A percentile compares a stretch with the other conserved stretches of the same genome.
Evolutionary conservation across 768 basidiomycete species (phyloP).

Genomic region (Termitomyces sp.): DNA sequence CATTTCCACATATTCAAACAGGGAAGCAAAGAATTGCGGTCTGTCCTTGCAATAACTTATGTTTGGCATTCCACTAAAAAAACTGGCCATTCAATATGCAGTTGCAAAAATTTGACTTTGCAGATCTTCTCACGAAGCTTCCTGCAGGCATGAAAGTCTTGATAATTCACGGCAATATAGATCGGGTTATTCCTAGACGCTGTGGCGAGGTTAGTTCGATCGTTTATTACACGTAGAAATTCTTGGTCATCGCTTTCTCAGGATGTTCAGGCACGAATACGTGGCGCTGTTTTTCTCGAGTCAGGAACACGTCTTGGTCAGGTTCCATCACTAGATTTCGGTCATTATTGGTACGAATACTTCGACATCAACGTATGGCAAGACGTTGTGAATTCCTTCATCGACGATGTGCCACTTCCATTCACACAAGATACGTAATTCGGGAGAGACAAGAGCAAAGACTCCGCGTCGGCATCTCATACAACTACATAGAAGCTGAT

Average conservation of each 20-base stretch:
- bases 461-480: not conserved
- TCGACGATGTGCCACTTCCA: constrained; percentile 13
- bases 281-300: constrained; percentile 26
- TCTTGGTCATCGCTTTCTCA: constrained; percentile 4
- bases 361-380: constrained; percentile 34
- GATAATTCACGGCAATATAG: constrained; percentile 37
- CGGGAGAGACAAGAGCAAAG: too few relatives aligned
- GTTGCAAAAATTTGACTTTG: constrained; percentile 30
- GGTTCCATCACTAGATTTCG: constrained; percentile 34
- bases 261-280: constrained; percentile 28
- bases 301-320: constrained; percentile 26
- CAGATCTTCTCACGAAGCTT: constrained; percentile 22
- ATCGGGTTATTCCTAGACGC: constrained; percentile 31
- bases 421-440: too few relatives aligned
- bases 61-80: not conserved
- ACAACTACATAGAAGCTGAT: too few relatives aligned
- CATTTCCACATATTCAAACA: constrained; percentile 8
- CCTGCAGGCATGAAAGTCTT: constrained; percentile 30
- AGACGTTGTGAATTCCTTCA: constrained; percentile 27
- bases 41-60: constrained; percentile 2
- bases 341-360: constrained; percentile 38
- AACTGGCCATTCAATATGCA: constrained; percentile 10
- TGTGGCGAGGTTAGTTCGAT: constrained; percentile 24
- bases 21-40: constrained; percentile 28
- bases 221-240: not conserved